Conservation (phyloP, 2,329 filamentous ascomycete genomes). For the Didymella pomorum region DNA sequence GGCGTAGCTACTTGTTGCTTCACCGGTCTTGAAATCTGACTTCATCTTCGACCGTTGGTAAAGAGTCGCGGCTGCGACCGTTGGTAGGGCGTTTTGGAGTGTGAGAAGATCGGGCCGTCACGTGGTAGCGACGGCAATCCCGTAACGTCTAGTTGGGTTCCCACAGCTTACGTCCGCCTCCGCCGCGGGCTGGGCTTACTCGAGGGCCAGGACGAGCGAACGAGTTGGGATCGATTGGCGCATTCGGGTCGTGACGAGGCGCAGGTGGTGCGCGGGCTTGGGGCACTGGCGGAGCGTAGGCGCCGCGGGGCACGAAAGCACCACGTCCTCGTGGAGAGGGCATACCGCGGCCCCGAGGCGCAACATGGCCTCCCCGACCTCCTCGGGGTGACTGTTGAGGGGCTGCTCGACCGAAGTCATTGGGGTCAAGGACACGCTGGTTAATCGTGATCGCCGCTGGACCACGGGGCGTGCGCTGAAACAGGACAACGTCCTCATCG, state of each 20-base stretch:
- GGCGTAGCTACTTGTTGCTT: neutral
- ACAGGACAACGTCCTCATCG: conserved; percentile 51
- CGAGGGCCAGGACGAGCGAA: conserved; percentile 48
- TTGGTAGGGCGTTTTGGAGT: conserved; percentile 1
- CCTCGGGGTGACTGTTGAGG: conserved; percentile 45
- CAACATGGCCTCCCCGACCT: conserved; percentile 38
- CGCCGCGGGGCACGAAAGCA: conserved; percentile 40
- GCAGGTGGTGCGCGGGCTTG: conserved; percentile 36
- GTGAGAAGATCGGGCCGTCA: conserved; percentile 10
- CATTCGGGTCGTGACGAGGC: conserved; percentile 46
- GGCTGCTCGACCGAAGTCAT: conserved; percentile 55
- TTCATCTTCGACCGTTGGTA: neutral
- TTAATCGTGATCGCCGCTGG: conserved; percentile 39
- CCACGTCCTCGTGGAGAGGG: conserved; percentile 38
- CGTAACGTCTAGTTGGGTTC: conserved; percentile 47
- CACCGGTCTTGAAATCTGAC: neutral
- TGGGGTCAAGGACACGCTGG: conserved; percentile 56
- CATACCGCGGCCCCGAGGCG: conserved; percentile 36
- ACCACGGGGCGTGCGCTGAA: conserved; percentile 49
- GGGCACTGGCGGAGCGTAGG: conserved; percentile 43
- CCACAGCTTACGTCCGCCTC: conserved; percentile 49
- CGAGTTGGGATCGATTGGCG: conserved; percentile 52
- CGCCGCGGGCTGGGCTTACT: conserved; percentile 41
- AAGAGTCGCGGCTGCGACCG: neutral
- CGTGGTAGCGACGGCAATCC: conserved; percentile 10